phyloP scores from a whole-genome alignment of 2,329 filamentous ascomycete genomes.

The Ophiostoma sp. region DNA sequence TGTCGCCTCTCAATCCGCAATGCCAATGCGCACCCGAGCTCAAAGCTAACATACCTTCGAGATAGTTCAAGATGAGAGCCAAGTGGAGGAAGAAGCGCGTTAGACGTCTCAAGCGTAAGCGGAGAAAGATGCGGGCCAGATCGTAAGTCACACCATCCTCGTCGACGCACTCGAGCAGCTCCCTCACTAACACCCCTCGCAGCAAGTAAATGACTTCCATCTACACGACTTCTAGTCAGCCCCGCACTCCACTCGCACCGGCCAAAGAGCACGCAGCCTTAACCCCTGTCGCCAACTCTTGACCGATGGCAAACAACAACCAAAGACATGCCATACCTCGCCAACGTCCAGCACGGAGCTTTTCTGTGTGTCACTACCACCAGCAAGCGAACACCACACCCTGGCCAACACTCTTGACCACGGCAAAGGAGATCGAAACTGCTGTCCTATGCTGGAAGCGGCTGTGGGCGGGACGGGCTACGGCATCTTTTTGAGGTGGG shows the following conservation, averaged over 20 bases:
- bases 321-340: background rate
- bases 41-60: constrained; percentile 26
- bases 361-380: constrained; percentile 11
- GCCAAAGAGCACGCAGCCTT: constrained; percentile 12
- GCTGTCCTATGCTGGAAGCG: constrained; percentile 9
- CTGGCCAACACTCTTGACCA: background rate
- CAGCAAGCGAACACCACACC: constrained; percentile 14
- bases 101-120: constrained; percentile 98
- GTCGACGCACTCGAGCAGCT: background rate
- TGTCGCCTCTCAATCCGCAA: background rate
- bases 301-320: constrained; percentile 7
- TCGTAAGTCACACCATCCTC: constrained; percentile 59
- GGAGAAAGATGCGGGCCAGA: constrained; percentile 98
- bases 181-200: constrained; percentile 14
- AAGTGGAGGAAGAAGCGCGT: constrained; percentile 99
- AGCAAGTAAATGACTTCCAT: constrained; percentile 25
- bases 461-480: constrained; percentile 12
- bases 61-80: constrained; percentile 68
- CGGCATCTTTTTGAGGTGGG: constrained; percentile 17
- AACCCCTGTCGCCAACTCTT: constrained; percentile 2
- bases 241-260: constrained; percentile 19
- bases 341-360: constrained; percentile 16
- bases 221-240: constrained; percentile 24
- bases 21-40: background rate
- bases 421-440: constrained; percentile 13